Conservation (phyloP, 306 rosid species). For the Vigna trinervia region DNA sequence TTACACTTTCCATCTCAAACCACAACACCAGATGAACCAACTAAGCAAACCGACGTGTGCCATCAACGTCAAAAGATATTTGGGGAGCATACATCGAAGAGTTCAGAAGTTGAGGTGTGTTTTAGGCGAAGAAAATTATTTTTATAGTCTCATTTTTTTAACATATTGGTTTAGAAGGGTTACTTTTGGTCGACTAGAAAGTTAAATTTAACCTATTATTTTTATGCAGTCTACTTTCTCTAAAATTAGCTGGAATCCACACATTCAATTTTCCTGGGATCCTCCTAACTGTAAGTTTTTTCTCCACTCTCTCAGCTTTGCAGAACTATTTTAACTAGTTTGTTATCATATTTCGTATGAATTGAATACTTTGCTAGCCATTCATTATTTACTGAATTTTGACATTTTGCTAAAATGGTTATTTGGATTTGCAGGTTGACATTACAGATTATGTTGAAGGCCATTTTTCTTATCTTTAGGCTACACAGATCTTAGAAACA, state of each 20-base stretch:
- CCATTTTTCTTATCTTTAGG: slow-evolving; percentile 75
- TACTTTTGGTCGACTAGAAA: slow-evolving; percentile 2
- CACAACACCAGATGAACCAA: slow-evolving; percentile 56
- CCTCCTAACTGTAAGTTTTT: slow-evolving; percentile 61
- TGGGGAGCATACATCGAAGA: slow-evolving; percentile 49
- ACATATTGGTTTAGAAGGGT: background rate
- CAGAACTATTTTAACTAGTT: background rate
- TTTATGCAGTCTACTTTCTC: slow-evolving; percentile 57
- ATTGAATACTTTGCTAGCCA: background rate
- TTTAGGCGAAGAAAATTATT: slow-evolving; percentile 46
- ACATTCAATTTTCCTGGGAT: slow-evolving; percentile 57
- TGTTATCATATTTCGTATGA: slow-evolving; percentile 9
- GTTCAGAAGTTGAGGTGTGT: slow-evolving; percentile 58
- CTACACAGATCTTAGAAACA: slow-evolving; percentile 64
- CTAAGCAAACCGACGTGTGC: slow-evolving; percentile 46
- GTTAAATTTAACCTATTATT: slow-evolving; percentile 36
- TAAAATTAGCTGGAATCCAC: slow-evolving; percentile 65
- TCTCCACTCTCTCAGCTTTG: slow-evolving; percentile 5
- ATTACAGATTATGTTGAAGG: slow-evolving; percentile 64
- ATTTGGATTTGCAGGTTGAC: slow-evolving; percentile 68
- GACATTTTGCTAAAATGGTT: slow-evolving; percentile 29
- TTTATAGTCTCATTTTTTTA: slow-evolving; percentile 33
- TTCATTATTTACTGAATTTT: slow-evolving; percentile 31
- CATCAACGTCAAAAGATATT: slow-evolving; percentile 54
- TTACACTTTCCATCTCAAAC: slow-evolving; percentile 57